A percentile compares a stretch with the other conserved stretches of the same genome.
These are phyloP conservation scores for Harringtonia aguacate DNA, from an alignment of 2,329 filamentous ascomycete species.

Conservation along the genomic window DNA sequence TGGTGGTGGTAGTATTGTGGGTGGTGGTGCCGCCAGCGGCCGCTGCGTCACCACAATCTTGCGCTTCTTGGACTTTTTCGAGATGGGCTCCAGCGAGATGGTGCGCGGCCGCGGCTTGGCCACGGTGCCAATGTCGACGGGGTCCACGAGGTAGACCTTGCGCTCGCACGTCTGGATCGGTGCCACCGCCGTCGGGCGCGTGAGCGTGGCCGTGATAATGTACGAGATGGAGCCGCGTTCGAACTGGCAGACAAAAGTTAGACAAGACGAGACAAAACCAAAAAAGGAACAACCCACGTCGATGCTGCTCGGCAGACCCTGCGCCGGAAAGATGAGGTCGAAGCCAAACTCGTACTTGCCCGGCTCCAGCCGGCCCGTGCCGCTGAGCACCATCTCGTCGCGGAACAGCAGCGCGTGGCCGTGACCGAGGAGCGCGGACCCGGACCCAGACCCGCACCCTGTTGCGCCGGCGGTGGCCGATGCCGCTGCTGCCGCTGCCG, in stretches of 20 bases:
- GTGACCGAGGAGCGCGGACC: conserved; percentile 55
- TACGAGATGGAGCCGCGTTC: conserved; percentile 91
- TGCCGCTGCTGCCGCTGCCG: conserved; percentile 35
- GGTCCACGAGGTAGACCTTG: conserved; percentile 70
- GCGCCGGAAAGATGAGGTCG: conserved; percentile 22
- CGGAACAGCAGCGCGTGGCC: conserved; percentile 74
- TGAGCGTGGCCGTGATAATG: conserved; percentile 80
- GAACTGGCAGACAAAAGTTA: conserved; percentile 47
- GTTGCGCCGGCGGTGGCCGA: conserved; percentile 18
- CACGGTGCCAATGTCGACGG: conserved; percentile 72
- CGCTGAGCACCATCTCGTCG: conserved; percentile 70
- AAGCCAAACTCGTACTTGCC: conserved; percentile 67
- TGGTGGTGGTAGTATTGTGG: no score
- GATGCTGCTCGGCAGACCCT: conserved; percentile 71
- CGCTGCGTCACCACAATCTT: conserved; percentile 36
- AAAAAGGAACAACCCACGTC: conserved; percentile 61
- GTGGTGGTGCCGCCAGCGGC: conserved; percentile 6
- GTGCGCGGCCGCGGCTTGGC: conserved; percentile 65
- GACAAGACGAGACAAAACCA: background rate
- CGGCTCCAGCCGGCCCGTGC: conserved; percentile 63
- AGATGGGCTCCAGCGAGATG: conserved; percentile 80
- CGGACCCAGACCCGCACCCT: no score
- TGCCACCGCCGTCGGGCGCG: conserved; percentile 75
- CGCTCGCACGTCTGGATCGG: conserved; percentile 71
- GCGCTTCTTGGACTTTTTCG: conserved; percentile 56